Evolutionary conservation across 2,329 filamentous ascomycete genomes (phyloP), one percentile per base, ranked within the genome.

Genomic region (Arthrobotrys musiformis): DNA sequence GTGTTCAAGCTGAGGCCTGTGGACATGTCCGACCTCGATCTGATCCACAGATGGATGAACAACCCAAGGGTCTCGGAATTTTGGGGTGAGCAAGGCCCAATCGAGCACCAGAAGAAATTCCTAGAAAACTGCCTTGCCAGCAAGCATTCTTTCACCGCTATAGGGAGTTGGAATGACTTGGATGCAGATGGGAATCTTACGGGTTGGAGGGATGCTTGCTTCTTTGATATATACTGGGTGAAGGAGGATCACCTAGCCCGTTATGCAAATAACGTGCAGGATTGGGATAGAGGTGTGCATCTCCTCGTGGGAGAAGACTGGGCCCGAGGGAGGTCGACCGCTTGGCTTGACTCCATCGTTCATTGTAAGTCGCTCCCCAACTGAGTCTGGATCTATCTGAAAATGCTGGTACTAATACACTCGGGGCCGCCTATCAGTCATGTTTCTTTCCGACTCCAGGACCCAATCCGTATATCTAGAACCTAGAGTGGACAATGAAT

Each of bases 161-260:
- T 98, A 77, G 95, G 92, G 0, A 90, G 93, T 82, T 99, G 94
- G 92, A 93, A 98, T 28, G 78, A 79, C 26, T 28, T 80, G 2
- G 70, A 76, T 15, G 30, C 40, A 6, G 68, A 79, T 8, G 74
- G 62, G 28, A 50, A 64, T 40, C 61, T 72, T 17, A 78, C 68
- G 0, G 24, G n/a, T 2, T 78, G 79, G 75, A 61, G 60, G 66
- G 62, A 79, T 66, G 37, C 67, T 37, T 95, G 93, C 0, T 99
- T 96, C 83, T 97, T 99, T 82, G 95, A 99, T 85, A 88, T 99
- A 35, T 99, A 99, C 85, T 99, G 95, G 94, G 93, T 95, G 2
- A 97, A 97, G 81, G 95, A 99, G 82, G 95, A 98, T 81, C 85
- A 86, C 0, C 83, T 99, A 0, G 93, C 92, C 0, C 88, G 87